phyloP scores from a whole-genome alignment of 164 flowering plant genomes.

The Tetracentron sinense region DNA sequence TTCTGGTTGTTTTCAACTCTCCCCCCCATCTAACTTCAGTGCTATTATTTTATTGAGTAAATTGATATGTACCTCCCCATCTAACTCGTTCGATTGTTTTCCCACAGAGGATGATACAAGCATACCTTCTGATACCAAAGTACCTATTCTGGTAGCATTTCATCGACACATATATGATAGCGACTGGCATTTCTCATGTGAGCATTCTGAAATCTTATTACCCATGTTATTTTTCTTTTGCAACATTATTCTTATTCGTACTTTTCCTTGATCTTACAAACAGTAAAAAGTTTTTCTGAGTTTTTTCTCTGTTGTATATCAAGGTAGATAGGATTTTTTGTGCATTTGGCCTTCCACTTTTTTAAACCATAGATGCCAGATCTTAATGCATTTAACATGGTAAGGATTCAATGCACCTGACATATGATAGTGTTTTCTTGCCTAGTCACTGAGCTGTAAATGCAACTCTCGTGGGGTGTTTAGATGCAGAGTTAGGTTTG shows the following conservation, averaged over 20 bases:
- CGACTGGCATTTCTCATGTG: conserved; percentile 73
- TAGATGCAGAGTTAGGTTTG: too few relatives aligned
- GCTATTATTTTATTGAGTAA: not conserved
- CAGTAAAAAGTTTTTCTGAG: too few relatives aligned
- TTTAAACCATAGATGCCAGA: not conserved
- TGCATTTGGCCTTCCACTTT: not conserved
- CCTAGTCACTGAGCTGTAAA: too few relatives aligned
- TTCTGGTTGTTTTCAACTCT: not conserved
- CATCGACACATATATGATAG: conserved; percentile 71
- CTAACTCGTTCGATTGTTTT: not conserved
- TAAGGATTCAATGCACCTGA: too few relatives aligned
- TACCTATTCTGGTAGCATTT: conserved; percentile 77
- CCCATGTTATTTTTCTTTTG: not conserved
- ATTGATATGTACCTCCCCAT: not conserved
- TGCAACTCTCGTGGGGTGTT: too few relatives aligned
- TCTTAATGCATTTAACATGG: too few relatives aligned
- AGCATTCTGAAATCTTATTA: not conserved
- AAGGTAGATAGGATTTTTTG: not conserved
- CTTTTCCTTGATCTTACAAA: not conserved
- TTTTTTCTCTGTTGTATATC: conserved; percentile 2
- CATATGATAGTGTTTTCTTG: too few relatives aligned
- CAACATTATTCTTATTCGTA: not conserved
- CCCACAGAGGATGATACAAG: conserved; percentile 93
- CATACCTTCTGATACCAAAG: conserved; percentile 68
- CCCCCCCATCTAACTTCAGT: not conserved